Evolutionary conservation across 2,329 filamentous ascomycete species (phyloP).

Genomic region (Chaetoscypha palmicola): DNA sequence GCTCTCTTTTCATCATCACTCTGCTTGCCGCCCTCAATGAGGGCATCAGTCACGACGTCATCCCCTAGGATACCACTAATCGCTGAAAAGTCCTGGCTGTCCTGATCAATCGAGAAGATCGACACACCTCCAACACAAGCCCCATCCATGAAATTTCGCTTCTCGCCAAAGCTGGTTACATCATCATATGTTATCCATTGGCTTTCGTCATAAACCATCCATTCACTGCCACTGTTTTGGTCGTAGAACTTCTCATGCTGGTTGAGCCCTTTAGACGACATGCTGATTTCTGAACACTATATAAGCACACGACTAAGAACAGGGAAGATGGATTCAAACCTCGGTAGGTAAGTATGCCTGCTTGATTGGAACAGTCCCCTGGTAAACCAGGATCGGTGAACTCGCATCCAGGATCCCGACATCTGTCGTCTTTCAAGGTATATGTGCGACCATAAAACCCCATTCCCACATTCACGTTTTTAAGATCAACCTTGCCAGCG

Average conservation of each 20-base stretch:
- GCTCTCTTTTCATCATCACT: not conserved
- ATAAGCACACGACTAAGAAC: not conserved
- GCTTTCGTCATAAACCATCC: not conserved
- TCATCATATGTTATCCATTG: conserved; percentile 25
- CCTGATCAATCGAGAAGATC: conserved; percentile 23
- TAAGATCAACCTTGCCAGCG: conserved; percentile 32
- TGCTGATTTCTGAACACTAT: not conserved
- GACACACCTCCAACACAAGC: conserved; percentile 26
- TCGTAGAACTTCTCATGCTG: not conserved
- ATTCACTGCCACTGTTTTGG: not conserved
- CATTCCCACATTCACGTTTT: conserved; percentile 38
- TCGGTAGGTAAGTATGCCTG: conserved; percentile 28
- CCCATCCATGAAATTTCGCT: conserved; percentile 21
- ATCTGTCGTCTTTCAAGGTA: conserved; percentile 22
- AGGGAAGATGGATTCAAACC: not conserved
- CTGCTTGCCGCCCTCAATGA: not conserved
- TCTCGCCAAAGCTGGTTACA: conserved; percentile 22
- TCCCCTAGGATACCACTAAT: conserved; percentile 25
- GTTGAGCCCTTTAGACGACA: not conserved
- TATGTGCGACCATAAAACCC: conserved; percentile 39
- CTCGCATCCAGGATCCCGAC: conserved; percentile 20
- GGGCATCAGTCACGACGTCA: not conserved
- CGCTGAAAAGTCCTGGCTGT: conserved; percentile 14
- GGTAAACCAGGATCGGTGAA: conserved; percentile 17
- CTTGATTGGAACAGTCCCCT: conserved; percentile 23